phyloP scores from a whole-genome alignment of 2,329 filamentous ascomycete species.

The Sporothrix schenckii region DNA sequence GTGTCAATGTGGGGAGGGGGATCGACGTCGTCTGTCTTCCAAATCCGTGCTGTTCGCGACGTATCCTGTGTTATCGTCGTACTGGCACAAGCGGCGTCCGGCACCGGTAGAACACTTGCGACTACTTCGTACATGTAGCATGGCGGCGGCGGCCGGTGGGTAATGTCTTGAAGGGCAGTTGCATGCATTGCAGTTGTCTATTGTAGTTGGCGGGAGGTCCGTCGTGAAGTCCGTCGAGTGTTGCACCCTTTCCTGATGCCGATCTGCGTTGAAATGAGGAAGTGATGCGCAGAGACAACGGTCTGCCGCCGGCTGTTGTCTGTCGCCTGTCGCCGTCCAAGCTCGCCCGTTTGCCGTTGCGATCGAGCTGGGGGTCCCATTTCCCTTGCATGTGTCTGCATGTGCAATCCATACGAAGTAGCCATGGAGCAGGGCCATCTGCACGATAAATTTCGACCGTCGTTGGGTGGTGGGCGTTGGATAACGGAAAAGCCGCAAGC shows the following conservation, averaged over 20 bases:
- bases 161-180: background rate
- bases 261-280: background rate
- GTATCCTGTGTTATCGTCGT: too few species aligned
- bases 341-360: background rate
- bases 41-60: too few species aligned
- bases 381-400: conserved; percentile 5
- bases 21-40: too few species aligned
- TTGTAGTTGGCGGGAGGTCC: background rate
- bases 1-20: too few species aligned
- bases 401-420: too few species aligned
- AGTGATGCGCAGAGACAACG: background rate
- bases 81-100: too few species aligned
- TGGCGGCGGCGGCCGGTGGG: conserved; percentile 12
- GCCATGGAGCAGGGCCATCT: background rate
- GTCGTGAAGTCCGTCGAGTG: too few species aligned
- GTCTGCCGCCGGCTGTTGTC: background rate
- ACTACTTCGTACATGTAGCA: background rate
- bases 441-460: conserved; percentile 18
- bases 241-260: background rate
- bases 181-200: too few species aligned
- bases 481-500: conserved; percentile 17
- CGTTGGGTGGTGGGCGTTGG: background rate
- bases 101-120: too few species aligned
- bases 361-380: background rate
- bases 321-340: background rate